A percentile compares a stretch with the other conserved stretches of the same genome.
Evolutionary conservation across 306 rosid species (phyloP).

Genomic region (Quercus alba): DNA sequence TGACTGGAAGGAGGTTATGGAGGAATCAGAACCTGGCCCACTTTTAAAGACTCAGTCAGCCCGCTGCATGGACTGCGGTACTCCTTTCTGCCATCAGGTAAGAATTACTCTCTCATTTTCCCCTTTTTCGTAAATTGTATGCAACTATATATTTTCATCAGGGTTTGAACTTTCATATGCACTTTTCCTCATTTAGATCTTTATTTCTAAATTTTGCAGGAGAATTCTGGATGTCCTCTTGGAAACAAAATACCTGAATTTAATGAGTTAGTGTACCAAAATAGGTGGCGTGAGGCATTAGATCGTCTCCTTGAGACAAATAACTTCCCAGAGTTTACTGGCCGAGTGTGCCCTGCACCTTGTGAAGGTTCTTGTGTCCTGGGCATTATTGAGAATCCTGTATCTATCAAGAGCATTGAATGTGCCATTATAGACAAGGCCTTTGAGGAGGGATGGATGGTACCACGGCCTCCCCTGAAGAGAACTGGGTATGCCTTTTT

Average conservation of each 20-base stretch:
- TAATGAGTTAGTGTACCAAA: constrained; percentile 90
- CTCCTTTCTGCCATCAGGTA: constrained; percentile 99
- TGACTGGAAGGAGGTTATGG: constrained; percentile 96
- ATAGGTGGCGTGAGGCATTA: constrained; percentile 95
- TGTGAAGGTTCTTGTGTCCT: constrained; percentile 97
- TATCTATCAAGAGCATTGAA: constrained; percentile 89
- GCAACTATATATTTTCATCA: too few relatives aligned
- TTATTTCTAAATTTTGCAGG: constrained; percentile 48
- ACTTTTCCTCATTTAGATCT: neutral
- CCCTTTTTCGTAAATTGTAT: neutral
- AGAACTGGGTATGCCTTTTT: constrained; percentile 74
- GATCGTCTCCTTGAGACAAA: constrained; percentile 96
- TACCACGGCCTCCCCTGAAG: constrained; percentile 79
- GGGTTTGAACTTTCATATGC: too few relatives aligned
- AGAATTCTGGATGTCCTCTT: constrained; percentile 94
- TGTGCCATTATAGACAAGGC: constrained; percentile 99
- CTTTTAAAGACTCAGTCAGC: constrained; percentile 95
- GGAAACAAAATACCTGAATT: constrained; percentile 98
- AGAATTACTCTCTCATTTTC: neutral
- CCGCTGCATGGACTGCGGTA: constrained; percentile 99
- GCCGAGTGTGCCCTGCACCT: constrained; percentile 98
- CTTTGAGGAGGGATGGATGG: constrained; percentile 99
- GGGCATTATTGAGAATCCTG: constrained; percentile 85
- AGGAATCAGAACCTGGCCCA: constrained; percentile 87
- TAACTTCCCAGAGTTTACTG: constrained; percentile 98